Conservation (phyloP, 257 asterid species). For the Jasminum sambac region DNA sequence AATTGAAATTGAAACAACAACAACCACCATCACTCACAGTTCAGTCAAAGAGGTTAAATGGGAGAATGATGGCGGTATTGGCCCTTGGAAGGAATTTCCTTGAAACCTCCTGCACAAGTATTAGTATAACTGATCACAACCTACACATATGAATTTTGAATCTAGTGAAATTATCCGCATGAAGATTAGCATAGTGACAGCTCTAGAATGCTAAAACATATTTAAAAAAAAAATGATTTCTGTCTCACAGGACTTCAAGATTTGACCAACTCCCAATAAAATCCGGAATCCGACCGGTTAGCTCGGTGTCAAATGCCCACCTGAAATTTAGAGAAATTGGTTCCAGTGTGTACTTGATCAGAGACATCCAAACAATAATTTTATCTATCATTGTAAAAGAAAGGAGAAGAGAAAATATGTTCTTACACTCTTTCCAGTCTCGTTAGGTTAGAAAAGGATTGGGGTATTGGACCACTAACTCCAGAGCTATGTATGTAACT, state of each 20-base stretch:
- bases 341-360: constrained; percentile 20
- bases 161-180: neutral
- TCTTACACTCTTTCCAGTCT: constrained; percentile 43
- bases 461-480: constrained; percentile 54
- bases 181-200: neutral
- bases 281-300: constrained; percentile 70
- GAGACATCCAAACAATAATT: constrained; percentile 1
- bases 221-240: constrained; percentile 1
- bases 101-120: constrained; percentile 59
- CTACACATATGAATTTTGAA: neutral
- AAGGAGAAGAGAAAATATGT: neutral
- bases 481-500: constrained; percentile 55
- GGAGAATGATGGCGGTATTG: constrained; percentile 69
- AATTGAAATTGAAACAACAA: neutral
- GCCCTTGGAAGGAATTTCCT: constrained; percentile 77
- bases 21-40: constrained; percentile 44
- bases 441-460: constrained; percentile 43
- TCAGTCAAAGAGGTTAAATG: constrained; percentile 57
- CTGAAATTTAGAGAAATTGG: constrained; percentile 36
- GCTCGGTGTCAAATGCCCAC: constrained; percentile 59
- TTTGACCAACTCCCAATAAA: constrained; percentile 69
- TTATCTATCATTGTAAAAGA: neutral
- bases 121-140: constrained; percentile 14
- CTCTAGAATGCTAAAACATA: neutral
- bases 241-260: constrained; percentile 56